phyloP scores from a whole-genome alignment of 2,329 filamentous ascomycete genomes.

The Ceratocystis destructans region DNA sequence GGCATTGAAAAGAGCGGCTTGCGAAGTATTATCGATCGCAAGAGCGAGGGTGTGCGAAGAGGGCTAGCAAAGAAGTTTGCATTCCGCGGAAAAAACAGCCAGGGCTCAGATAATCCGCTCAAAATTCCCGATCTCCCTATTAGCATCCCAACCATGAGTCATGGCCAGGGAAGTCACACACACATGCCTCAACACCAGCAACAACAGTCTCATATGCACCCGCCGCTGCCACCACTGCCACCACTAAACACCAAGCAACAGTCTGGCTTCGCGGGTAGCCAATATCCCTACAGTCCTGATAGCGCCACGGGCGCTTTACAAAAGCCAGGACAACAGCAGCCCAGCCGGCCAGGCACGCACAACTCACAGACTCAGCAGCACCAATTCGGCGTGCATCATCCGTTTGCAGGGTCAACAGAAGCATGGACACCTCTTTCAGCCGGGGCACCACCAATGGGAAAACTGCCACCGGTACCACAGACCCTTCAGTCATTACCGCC shows the following conservation, averaged over 20 bases:
- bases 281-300: slow-evolving; percentile 18
- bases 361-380: background rate
- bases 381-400: slow-evolving; percentile 1
- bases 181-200: slow-evolving; percentile 19
- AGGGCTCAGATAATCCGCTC: background rate
- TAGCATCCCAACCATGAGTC: slow-evolving; percentile 22
- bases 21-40: slow-evolving; percentile 39
- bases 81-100: slow-evolving; percentile 33
- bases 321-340: background rate
- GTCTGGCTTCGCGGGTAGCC: slow-evolving; percentile 14
- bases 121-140: slow-evolving; percentile 20
- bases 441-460: slow-evolving; percentile 31
- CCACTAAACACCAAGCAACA: slow-evolving; percentile 18
- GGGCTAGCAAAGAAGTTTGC: slow-evolving; percentile 41
- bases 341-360: background rate
- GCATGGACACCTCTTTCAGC: background rate
- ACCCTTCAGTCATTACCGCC: slow-evolving; percentile 26
- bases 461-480: slow-evolving; percentile 32
- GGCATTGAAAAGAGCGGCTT: slow-evolving; percentile 43
- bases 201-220: background rate
- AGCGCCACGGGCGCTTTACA: slow-evolving; percentile 8
- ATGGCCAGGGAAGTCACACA: slow-evolving; percentile 16
- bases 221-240: background rate
- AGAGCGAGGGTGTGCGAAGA: slow-evolving; percentile 40
- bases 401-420: slow-evolving; percentile 15